Evolutionary conservation across 768 basidiomycete genomes (phyloP), one percentile per base, ranked within the genome.

Genomic region (Auricularia heimuer): DNA sequence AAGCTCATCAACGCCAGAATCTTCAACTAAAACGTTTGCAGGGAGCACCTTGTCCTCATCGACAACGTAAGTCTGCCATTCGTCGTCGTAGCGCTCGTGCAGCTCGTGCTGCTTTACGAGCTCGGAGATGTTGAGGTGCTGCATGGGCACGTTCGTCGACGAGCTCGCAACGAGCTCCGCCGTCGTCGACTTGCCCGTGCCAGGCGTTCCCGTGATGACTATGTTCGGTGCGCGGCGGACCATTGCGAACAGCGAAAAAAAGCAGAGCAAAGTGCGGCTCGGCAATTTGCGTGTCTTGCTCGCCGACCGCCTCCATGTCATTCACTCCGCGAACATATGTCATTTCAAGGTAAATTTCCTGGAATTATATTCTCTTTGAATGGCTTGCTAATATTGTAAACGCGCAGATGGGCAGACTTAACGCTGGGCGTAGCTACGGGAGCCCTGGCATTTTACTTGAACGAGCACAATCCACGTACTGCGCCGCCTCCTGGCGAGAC

Each of bases 151-250:
- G 29, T 33, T 29, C 3, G 85, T 83, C 0, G 90, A 88, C 65
- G 90, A 83, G 47, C 85, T 81, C 24, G 80, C 84, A 56, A 98
- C 83, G n/a, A 94, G 79, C 65, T 90, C 83, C 1, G 94, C 92
- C 75, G 93, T 93, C 0, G 94, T 94, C 3, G 96, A 90, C 75
- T 99, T 99, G 64, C 94, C 95, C 42, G 94, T 95, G n/a, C 93
- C 93, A 11, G 93, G 92, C 16, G 93, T 94, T 66, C 92, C 94
- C 54, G 93, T 95, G 70, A 95, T 85, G 69, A 95, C 73, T 71
- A 95, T 90, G 62, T 72, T 75, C n/a, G 70, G 70, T 14, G 47
- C 54, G 24, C 56, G 56, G 24, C 56, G 56, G 56, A 60, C 56
- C 56, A 60, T 60, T 6, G 56, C 4, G 36, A 29, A n/a, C 66